Base-by-base conservation (phyloP, 768 basidiomycete genomes). In the Phylloporus rhodoxanthus region DNA sequence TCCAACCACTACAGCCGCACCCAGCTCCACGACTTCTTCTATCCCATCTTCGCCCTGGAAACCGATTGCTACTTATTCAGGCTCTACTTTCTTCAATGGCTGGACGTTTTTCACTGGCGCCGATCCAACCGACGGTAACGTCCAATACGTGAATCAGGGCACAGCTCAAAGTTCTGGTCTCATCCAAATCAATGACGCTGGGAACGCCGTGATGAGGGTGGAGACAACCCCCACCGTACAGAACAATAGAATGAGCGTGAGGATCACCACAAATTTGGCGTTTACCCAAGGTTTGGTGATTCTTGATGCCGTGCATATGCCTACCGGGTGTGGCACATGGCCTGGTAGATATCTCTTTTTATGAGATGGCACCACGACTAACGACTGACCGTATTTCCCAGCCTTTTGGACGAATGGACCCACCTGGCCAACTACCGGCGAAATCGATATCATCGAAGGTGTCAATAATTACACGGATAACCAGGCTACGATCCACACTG, bases 311-410 rank as follows among this genome's bases (percentile, higher is more conserved):
- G 75, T 82, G 21, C 91, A 95, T 64, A 91, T 93, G 85, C 91
- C 91, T 8, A 82, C 83, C 0, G 92, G 91, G 13, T 94, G 91
- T 67, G 91, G 84, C 32, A 84, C 83, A 21, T 92, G 90, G 91
- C 89, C 88, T 50, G 75, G 72, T 72, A 50, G 34, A 57, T 58
- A 45, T 44, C 25, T 20, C 19, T 37, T 44, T 38, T 43, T 34
- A 42, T 41, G 44, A 32, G 8, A 34, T 36, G 5, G 9, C 9
- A 21, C 29, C 25, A 17, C 21, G 28, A 38, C 32, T 58, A 8
- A 54, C 39, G 10, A 20, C 20, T 29, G 36, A 30, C 11, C 9
- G 20, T 26, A 26, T 10, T 36, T 42, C 20, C 29, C 46, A 63
- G 76, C 76, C 4, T 78, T 75, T 65, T 77, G 77, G 76, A 68